These are phyloP conservation scores for Fusarium sp. DNA, from an alignment of 2,329 filamentous ascomycete species.

Conservation along the genomic window DNA sequence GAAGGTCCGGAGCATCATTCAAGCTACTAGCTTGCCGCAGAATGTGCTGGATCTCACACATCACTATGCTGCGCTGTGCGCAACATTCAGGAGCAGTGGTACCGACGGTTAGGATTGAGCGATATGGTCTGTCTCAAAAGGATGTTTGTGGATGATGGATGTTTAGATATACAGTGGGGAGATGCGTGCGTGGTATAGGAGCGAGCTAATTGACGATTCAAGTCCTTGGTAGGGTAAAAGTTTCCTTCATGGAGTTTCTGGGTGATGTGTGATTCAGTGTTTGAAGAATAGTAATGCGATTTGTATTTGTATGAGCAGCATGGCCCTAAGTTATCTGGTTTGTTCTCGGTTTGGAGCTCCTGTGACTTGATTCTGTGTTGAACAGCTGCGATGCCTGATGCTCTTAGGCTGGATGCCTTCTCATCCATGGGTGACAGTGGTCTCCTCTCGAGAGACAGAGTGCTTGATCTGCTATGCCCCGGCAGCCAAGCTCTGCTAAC, in stretches of 20 bases:
- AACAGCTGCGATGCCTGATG: background rate
- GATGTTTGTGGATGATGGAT: background rate
- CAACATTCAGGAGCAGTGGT: slow-evolving; percentile 92
- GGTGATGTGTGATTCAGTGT: background rate
- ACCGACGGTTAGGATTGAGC: slow-evolving; percentile 72
- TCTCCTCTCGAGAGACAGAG: background rate
- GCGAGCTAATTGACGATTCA: slow-evolving; percentile 27
- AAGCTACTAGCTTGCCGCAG: slow-evolving; percentile 93
- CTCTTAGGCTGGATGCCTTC: background rate
- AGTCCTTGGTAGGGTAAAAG: slow-evolving; percentile 17
- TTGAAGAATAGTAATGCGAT: background rate
- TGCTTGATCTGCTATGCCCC: background rate
- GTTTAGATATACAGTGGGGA: slow-evolving; percentile 23
- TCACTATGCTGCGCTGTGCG: slow-evolving; percentile 93
- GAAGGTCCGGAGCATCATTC: slow-evolving; percentile 96
- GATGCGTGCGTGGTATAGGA: slow-evolving; percentile 6
- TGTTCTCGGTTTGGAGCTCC: background rate
- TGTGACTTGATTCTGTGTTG: background rate
- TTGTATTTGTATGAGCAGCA: background rate
- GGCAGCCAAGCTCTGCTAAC: background rate
- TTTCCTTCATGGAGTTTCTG: slow-evolving; percentile 5
- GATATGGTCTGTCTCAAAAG: slow-evolving; percentile 3
- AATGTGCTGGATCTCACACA: slow-evolving; percentile 93
- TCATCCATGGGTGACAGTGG: background rate
- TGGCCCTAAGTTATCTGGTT: background rate